These are phyloP conservation scores for Sherardia arvensis DNA, from an alignment of 257 asterid species.

Conservation along the genomic window DNA sequence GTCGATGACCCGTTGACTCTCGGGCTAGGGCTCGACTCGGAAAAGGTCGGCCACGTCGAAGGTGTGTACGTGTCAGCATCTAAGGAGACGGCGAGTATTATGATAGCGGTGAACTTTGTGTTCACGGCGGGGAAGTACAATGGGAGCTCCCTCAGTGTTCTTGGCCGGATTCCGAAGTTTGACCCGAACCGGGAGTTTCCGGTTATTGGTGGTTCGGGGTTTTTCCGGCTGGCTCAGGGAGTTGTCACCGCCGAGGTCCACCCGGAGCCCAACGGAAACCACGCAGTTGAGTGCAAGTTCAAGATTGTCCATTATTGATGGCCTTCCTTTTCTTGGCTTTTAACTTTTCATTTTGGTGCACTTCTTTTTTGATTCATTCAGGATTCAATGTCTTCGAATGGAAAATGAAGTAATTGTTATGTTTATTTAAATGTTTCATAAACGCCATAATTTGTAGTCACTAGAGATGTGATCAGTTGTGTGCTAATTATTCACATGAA, in stretches of 20 bases:
- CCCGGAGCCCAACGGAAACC: slow-evolving; percentile 6
- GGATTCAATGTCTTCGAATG: too few species aligned
- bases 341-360: too few species aligned
- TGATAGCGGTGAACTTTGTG: slow-evolving; percentile 24
- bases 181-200: slow-evolving; percentile 31
- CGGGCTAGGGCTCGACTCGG: neutral
- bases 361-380: too few species aligned
- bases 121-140: slow-evolving; percentile 22
- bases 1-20: slow-evolving; percentile 23
- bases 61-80: slow-evolving; percentile 28
- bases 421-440: too few species aligned
- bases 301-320: slow-evolving; percentile 8
- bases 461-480: too few species aligned
- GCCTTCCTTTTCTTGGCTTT: too few species aligned
- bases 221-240: slow-evolving; percentile 33
- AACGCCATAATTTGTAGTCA: too few species aligned
- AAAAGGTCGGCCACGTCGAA: slow-evolving; percentile 26
- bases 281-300: slow-evolving; percentile 13
- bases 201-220: slow-evolving; percentile 29
- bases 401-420: too few species aligned
- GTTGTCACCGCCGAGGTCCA: slow-evolving; percentile 22
- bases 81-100: slow-evolving; percentile 15
- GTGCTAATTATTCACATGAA: too few species aligned
- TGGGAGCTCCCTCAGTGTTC: slow-evolving; percentile 25
- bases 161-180: slow-evolving; percentile 21